Conservation (phyloP, 176 grass and related monocot species). For the Oryza meridionalis region DNA sequence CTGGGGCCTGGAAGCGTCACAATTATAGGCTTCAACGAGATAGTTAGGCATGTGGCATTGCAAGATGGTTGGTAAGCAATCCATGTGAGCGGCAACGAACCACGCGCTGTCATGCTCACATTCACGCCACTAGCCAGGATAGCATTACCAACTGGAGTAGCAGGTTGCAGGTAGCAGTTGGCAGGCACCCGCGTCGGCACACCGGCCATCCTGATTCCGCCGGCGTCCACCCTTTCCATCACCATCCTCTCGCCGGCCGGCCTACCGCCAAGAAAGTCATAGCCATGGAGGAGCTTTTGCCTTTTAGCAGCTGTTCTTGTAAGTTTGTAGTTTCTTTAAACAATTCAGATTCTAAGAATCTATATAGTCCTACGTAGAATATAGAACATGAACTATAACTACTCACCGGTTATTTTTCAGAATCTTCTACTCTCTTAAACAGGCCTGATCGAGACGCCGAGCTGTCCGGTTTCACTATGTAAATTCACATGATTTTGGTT, state of each 20-base stretch:
- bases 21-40: background rate
- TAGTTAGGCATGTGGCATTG: conserved; percentile 30
- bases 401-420: no score
- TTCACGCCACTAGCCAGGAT: background rate
- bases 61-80: conserved; percentile 10
- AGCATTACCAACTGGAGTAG: background rate
- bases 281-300: background rate
- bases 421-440: no score
- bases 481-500: background rate
- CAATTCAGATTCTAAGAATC: no score
- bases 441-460: no score
- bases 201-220: background rate
- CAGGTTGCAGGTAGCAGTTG: background rate
- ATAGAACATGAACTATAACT: no score
- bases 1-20: background rate
- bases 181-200: background rate
- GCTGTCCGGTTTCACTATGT: background rate
- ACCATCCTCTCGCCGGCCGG: background rate
- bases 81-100: conserved; percentile 24
- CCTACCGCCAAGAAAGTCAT: background rate
- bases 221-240: background rate
- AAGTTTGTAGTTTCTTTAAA: no score
- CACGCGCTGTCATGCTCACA: background rate
- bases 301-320: no score
- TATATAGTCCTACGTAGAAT: no score